These are phyloP conservation scores for Tarenaya hassleriana DNA, from an alignment of 345 rosid genomes.

Conservation along the genomic window DNA sequence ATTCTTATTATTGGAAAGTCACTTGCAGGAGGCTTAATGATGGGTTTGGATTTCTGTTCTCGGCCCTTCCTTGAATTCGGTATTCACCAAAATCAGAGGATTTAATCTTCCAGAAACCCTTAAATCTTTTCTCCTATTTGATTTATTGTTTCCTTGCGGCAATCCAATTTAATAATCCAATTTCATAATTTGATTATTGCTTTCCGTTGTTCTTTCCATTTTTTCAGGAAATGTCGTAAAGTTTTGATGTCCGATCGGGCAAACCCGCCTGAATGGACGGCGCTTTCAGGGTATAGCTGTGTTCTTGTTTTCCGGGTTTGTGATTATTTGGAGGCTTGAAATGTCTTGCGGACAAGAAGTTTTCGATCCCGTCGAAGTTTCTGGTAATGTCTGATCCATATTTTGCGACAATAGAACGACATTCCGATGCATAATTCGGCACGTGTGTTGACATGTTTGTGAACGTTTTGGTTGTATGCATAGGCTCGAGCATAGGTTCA, in stretches of 20 bases:
- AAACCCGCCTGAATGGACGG: conserved; percentile 11
- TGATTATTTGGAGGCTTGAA: conserved; percentile 24
- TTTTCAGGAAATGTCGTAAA: conserved; percentile 19
- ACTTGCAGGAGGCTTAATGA: conserved; percentile 20
- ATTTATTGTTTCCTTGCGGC: neutral
- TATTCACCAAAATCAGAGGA: neutral
- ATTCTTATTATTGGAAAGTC: conserved; percentile 15
- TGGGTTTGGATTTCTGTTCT: conserved; percentile 11
- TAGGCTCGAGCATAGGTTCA: conserved; percentile 30
- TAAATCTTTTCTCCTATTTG: neutral
- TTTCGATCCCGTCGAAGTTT: conserved; percentile 29
- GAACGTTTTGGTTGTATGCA: neutral
- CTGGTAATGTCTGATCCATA: conserved; percentile 30
- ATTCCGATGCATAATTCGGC: neutral
- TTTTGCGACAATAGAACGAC: neutral
- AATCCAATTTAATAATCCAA: conserved; percentile 3
- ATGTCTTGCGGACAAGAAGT: conserved; percentile 54
- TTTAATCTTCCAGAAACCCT: neutral
- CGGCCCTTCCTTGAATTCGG: neutral
- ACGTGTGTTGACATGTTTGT: neutral
- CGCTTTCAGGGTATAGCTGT: no score
- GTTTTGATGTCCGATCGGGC: conserved; percentile 15
- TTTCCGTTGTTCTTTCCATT: conserved; percentile 10
- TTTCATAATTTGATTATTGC: conserved; percentile 2
- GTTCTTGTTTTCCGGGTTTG: conserved; percentile 16